A percentile compares a stretch with the other conserved stretches of the same genome.
Evolutionary conservation across 768 basidiomycete genomes (phyloP).

Genomic region (Pisolithus tinctorius): DNA sequence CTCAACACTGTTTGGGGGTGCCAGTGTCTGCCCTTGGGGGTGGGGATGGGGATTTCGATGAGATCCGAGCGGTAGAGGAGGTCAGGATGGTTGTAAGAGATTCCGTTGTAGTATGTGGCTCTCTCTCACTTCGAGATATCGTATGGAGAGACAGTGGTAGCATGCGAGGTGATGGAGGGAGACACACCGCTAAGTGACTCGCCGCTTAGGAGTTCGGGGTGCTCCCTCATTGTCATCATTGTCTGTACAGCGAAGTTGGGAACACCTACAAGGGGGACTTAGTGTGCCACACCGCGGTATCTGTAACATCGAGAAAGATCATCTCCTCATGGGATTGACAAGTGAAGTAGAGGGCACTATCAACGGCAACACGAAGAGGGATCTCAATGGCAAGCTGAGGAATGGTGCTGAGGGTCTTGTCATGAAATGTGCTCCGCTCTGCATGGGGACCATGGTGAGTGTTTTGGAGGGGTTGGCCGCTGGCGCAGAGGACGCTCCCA

Average conservation of each 20-base stretch:
- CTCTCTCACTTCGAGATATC: conserved; percentile 25
- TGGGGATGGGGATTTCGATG: conserved; percentile 22
- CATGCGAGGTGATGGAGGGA: background rate
- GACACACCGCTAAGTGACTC: background rate
- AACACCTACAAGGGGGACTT: background rate
- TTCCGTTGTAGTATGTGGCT: conserved; percentile 26
- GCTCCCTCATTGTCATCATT: background rate
- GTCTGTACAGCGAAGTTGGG: background rate
- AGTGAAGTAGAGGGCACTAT: no score
- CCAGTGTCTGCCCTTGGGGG: background rate
- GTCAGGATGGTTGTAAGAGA: conserved; percentile 29
- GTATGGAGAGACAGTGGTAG: conserved; percentile 20
- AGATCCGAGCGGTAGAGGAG: conserved; percentile 32
- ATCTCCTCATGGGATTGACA: no score
- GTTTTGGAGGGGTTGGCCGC: no score
- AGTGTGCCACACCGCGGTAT: no score
- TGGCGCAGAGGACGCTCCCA: no score
- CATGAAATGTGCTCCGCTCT: no score
- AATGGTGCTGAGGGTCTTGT: no score
- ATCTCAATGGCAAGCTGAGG: no score
- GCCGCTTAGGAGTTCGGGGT: background rate
- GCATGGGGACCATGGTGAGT: no score
- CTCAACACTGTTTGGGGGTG: no score
- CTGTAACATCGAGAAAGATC: no score
- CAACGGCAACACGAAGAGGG: no score